Evolutionary conservation across 2,329 filamentous ascomycete genomes (phyloP).

Genomic region (Dothistroma pini): DNA sequence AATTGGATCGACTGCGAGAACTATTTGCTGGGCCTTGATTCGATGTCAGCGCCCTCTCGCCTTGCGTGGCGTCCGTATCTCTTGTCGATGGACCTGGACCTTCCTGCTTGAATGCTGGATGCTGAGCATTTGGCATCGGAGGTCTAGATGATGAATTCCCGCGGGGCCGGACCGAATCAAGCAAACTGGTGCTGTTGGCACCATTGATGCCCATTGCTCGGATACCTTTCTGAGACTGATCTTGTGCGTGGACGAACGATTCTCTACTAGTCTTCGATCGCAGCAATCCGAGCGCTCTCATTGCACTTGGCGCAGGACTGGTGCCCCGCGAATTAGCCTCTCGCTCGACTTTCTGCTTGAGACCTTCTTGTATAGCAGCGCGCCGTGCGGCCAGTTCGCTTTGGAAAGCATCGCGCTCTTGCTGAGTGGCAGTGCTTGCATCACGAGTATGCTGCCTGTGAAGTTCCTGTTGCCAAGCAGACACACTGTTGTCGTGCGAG

Average conservation of each 20-base stretch:
- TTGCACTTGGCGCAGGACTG: constrained; percentile 37
- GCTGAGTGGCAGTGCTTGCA: constrained; percentile 49
- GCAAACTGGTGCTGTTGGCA: constrained; percentile 34
- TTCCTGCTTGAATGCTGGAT: constrained; percentile 24
- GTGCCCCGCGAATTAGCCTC: constrained; percentile 45
- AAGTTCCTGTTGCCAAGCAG: constrained; percentile 50
- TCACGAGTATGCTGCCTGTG: constrained; percentile 46
- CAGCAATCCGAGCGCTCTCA: constrained; percentile 62
- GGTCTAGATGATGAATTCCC: constrained; percentile 24
- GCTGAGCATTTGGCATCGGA: constrained; percentile 21
- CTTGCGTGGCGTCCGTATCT: constrained; percentile 6
- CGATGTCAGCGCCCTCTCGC: constrained; percentile 20
- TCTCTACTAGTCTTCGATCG: constrained; percentile 65
- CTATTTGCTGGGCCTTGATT: constrained; percentile 11
- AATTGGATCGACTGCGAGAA: constrained; percentile 53
- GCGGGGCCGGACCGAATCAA: constrained; percentile 20
- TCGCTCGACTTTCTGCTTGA: constrained; percentile 58
- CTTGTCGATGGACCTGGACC: constrained; percentile 9
- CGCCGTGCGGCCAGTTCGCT: constrained; percentile 68
- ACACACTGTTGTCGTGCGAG: constrained; percentile 21
- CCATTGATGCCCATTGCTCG: constrained; percentile 58
- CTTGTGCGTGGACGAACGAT: constrained; percentile 54
- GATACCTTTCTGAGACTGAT: constrained; percentile 44
- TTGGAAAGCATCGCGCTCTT: constrained; percentile 67
- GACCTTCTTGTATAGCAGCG: constrained; percentile 66